phyloP scores from a whole-genome alignment of 1,284 basidiomycete species.

The Rhodofomes roseus region DNA sequence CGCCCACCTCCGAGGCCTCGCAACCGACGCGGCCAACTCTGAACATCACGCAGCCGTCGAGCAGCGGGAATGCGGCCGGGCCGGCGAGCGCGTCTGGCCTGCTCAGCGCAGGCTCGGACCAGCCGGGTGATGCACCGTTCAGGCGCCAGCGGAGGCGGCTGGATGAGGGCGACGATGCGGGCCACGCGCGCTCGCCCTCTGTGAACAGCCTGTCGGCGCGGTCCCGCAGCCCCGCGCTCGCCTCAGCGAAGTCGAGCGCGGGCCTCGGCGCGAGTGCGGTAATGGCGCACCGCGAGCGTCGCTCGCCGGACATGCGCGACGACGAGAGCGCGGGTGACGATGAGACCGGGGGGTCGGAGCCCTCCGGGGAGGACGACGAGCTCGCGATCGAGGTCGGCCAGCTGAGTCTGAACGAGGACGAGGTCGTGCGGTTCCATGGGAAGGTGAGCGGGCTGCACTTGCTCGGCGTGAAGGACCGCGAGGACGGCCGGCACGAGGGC shows the following conservation, averaged over 20 bases:
- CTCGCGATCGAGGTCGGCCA: conserved; percentile 76
- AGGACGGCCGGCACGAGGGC: conserved; percentile 67
- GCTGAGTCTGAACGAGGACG: conserved; percentile 80
- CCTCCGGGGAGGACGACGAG: conserved; percentile 42
- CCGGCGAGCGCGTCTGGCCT: conserved; percentile 5
- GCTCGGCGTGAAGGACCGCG: conserved; percentile 55
- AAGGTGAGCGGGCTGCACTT: conserved; percentile 80
- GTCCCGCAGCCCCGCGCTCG: conserved; percentile 21
- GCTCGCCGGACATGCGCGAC: conserved; percentile 16
- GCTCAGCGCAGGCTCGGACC: conserved; percentile 2
- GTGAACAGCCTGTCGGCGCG: conserved; percentile 19
- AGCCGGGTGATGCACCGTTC: conserved; percentile 8
- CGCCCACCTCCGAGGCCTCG: conserved; percentile 12
- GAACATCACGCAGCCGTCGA: conserved; percentile 11
- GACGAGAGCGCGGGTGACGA: conserved; percentile 35
- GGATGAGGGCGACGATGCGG: conserved; percentile 14
- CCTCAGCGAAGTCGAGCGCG: conserved; percentile 9
- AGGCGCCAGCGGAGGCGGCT: conserved; percentile 25
- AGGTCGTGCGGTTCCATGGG: conserved; percentile 75
- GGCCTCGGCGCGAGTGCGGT: conserved; percentile 4
- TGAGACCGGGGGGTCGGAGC: conserved; percentile 12
- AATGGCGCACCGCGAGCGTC: conserved; percentile 2
- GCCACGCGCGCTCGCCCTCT: conserved; percentile 19
- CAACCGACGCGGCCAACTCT: conserved; percentile 6
- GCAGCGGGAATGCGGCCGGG: conserved; percentile 1